A percentile compares a stretch with the other conserved stretches of the same genome.
Conservation (phyloP, 225 moss, liverwort and hornwort genomes). For the Rhytidiadelphus loreus region DNA sequence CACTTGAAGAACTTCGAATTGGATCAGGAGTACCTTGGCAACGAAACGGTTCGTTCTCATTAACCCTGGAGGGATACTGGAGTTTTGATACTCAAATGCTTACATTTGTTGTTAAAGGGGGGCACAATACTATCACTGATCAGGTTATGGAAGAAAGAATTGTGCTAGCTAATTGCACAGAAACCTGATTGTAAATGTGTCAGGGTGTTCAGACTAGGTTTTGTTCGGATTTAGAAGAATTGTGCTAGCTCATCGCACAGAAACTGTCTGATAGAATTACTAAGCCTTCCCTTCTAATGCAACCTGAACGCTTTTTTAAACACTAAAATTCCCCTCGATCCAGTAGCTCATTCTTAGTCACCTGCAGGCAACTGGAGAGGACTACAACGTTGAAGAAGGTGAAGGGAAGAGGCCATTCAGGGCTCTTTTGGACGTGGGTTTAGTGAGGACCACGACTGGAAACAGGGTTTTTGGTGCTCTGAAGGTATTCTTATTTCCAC, state of each 20-base stretch:
- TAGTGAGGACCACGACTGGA: constrained; percentile 56
- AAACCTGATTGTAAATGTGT: not conserved
- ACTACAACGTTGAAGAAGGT: constrained; percentile 59
- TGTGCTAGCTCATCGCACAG: too few species aligned
- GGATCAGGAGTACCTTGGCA: constrained; percentile 72
- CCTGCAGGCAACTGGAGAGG: constrained; percentile 46
- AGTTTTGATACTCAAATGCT: not conserved
- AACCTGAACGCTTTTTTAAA: not conserved
- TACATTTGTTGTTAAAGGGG: not conserved
- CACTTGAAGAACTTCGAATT: constrained; percentile 67
- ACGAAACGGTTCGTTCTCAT: constrained; percentile 20
- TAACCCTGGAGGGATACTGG: not conserved
- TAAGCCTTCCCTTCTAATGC: too few species aligned
- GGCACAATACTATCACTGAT: not conserved
- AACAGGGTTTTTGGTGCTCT: constrained; percentile 65
- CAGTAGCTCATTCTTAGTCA: not conserved
- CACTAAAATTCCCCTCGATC: not conserved
- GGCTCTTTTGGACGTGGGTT: constrained; percentile 56
- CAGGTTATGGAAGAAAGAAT: not conserved
- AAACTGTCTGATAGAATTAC: not conserved
- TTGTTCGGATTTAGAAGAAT: not conserved
- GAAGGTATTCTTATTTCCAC: constrained; percentile 7
- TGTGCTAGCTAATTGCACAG: not conserved
- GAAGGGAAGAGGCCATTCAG: constrained; percentile 66
- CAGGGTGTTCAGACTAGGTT: not conserved